phyloP scores from a whole-genome alignment of 345 rosid species.

The Brassica carinata region DNA sequence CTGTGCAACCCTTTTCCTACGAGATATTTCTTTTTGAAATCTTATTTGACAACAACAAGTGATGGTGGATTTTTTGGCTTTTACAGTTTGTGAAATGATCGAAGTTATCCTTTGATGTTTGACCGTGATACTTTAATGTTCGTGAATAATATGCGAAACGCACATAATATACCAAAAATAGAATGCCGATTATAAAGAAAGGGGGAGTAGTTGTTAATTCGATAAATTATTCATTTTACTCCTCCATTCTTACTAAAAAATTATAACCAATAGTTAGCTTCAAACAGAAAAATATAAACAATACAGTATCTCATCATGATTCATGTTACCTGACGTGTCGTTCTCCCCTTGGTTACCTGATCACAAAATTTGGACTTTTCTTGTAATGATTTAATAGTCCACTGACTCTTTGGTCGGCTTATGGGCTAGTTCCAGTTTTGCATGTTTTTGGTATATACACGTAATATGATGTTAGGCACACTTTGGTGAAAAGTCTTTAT shows the following conservation, averaged over 20 bases:
- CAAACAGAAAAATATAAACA: no score
- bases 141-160: not conserved
- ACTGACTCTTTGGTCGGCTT: constrained; percentile 41
- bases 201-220: not conserved
- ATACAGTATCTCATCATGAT: constrained; percentile 14
- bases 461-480: constrained; percentile 39
- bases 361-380: constrained; percentile 36
- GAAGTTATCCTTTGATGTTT: not conserved
- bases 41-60: constrained; percentile 1
- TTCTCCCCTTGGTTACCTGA: constrained; percentile 15
- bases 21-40: not conserved
- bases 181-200: not conserved
- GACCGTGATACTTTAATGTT: not conserved
- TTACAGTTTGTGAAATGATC: no score
- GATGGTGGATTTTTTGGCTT: not conserved
- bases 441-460: constrained; percentile 39
- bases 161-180: not conserved
- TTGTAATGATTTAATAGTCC: constrained; percentile 27
- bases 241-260: not conserved
- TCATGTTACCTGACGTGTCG: constrained; percentile 31
- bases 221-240: not conserved
- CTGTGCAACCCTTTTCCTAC: constrained; percentile 7
- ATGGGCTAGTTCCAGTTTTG: constrained; percentile 34
- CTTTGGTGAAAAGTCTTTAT: constrained; percentile 35
- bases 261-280: no score